Conservation (phyloP, 2,329 filamentous ascomycete genomes). For the Pezicula carpinea region DNA sequence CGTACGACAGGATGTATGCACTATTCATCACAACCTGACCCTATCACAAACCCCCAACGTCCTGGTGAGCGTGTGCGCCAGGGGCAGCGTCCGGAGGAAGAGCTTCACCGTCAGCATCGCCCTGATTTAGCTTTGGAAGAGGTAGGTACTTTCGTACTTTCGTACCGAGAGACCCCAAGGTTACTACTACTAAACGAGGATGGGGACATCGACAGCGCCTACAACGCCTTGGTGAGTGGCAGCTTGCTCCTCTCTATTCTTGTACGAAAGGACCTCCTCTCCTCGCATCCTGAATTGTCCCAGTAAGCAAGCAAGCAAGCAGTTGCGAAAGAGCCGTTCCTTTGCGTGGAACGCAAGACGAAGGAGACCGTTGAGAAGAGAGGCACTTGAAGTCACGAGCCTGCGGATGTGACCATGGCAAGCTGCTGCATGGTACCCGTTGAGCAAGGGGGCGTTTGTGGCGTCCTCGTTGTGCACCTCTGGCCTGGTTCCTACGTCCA, state of each 20-base stretch:
- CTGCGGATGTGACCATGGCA: background rate
- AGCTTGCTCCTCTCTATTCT: background rate
- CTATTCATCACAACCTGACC: constrained; percentile 16
- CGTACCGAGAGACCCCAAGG: constrained; percentile 3
- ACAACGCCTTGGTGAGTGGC: constrained; percentile 24
- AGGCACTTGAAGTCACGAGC: background rate
- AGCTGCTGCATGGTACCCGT: background rate
- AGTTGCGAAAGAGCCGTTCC: background rate
- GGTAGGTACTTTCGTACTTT: background rate
- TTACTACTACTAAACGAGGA: constrained; percentile 13
- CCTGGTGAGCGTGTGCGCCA: constrained; percentile 1
- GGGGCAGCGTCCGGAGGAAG: no score
- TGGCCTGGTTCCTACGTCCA: background rate
- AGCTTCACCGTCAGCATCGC: constrained; percentile 4
- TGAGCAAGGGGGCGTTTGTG: background rate
- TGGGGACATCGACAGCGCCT: constrained; percentile 14
- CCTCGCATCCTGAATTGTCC: background rate
- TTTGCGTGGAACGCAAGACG: background rate
- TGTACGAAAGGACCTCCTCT: no score
- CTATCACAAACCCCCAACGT: constrained; percentile 10
- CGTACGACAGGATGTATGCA: constrained; percentile 13
- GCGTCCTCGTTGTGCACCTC: background rate
- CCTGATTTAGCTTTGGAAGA: background rate
- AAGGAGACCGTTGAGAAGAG: background rate
- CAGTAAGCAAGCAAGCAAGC: background rate